Percentiles rank a stretch among this genome's conserved stretches.
phyloP scores from a whole-genome alignment of 352 stramenopile species.

The Phytopythium cucurbitacearum region DNA sequence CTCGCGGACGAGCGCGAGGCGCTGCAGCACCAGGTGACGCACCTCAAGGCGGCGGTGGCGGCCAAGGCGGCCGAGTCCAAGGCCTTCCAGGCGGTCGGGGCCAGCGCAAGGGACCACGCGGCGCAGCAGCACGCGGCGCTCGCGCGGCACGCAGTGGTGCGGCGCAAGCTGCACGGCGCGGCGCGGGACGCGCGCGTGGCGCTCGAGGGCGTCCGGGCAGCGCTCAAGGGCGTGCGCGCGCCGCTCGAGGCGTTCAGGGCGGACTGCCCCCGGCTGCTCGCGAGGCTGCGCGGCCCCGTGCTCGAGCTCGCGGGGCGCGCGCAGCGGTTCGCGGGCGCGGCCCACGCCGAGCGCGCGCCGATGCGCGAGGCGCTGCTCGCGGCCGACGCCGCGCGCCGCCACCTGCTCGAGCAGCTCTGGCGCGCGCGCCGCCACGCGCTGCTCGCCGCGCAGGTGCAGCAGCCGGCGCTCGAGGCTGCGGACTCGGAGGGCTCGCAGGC shows the following conservation, averaged over 20 bases:
- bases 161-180: constrained; percentile 41
- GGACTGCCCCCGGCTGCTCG: constrained; percentile 47
- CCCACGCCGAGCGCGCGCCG: constrained; percentile 48
- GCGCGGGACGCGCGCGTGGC: constrained; percentile 37
- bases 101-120: constrained; percentile 54
- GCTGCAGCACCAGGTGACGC: constrained; percentile 64
- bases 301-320: constrained; percentile 44
- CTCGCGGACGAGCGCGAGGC: constrained; percentile 51
- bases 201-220: constrained; percentile 28
- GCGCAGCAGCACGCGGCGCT: constrained; percentile 50
- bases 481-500: constrained; percentile 5
- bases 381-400: constrained; percentile 40
- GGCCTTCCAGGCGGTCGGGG: constrained; percentile 66
- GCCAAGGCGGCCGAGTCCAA: constrained; percentile 68
- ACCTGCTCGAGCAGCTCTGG: constrained; percentile 77
- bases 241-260: constrained; percentile 49
- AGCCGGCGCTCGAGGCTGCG: constrained; percentile 9
- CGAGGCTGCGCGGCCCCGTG: constrained; percentile 44
- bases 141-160: constrained; percentile 48
- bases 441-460: constrained; percentile 66
- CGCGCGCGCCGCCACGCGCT: constrained; percentile 42
- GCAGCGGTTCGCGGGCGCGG: constrained; percentile 37
- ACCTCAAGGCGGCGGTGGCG: constrained; percentile 65
- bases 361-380: constrained; percentile 35
- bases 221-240: constrained; percentile 32